Evolutionary conservation across 2,329 filamentous ascomycete species (phyloP).

Genomic region (Microdochium paspali): DNA sequence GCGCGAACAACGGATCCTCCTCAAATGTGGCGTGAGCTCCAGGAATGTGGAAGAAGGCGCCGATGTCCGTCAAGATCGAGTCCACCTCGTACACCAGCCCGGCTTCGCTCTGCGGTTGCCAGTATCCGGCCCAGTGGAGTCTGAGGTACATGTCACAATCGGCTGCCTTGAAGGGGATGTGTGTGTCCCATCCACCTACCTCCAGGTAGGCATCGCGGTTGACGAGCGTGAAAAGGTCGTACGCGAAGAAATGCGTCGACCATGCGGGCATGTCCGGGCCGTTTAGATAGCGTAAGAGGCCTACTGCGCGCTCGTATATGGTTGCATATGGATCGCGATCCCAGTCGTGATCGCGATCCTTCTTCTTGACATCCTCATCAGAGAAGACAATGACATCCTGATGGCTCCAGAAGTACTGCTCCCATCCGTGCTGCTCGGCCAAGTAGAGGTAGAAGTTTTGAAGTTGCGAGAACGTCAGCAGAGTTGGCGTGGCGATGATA

Average conservation of each 20-base stretch:
- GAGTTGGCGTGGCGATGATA: conserved; percentile 34
- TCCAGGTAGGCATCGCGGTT: conserved; percentile 32
- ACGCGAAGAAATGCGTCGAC: conserved; percentile 39
- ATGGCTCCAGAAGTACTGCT: conserved; percentile 37
- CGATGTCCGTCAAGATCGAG: conserved; percentile 29
- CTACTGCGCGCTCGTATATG: conserved; percentile 21
- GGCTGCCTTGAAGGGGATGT: conserved; percentile 35
- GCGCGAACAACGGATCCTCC: conserved; percentile 20
- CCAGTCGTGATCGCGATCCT: conserved; percentile 24
- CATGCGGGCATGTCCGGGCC: conserved; percentile 26
- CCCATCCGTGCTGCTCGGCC: conserved; percentile 29
- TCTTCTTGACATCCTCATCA: conserved; percentile 26
- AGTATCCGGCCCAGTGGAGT: conserved; percentile 28
- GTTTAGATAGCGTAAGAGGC: conserved; percentile 19
- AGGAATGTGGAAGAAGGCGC: conserved; percentile 29
- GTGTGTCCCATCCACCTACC: conserved; percentile 37
- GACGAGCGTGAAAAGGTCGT: conserved; percentile 37
- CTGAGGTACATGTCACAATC: conserved; percentile 37
- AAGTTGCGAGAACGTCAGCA: conserved; percentile 37
- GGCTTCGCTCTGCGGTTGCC: conserved; percentile 25
- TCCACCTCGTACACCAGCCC: conserved; percentile 32
- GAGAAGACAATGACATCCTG: conserved; percentile 35
- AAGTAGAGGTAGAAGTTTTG: conserved; percentile 37
- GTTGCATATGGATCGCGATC: conserved; percentile 23
- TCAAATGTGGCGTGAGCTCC: conserved; percentile 21